These are phyloP conservation scores for Ophiostoma sp. DNA, from an alignment of 2,329 filamentous ascomycete species.

Conservation along the genomic window DNA sequence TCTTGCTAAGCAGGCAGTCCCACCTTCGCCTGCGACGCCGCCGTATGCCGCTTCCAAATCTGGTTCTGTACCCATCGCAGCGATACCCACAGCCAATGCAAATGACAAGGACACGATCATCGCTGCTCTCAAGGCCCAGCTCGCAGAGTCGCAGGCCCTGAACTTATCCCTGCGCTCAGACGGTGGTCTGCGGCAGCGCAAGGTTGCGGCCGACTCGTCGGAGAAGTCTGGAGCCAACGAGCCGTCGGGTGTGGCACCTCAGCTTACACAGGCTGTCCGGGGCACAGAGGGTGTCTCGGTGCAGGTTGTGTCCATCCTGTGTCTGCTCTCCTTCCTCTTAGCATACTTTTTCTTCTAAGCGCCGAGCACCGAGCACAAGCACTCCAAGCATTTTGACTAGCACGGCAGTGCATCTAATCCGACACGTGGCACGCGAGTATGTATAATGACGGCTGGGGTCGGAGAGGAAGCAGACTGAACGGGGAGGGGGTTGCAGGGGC, in stretches of 20 bases:
- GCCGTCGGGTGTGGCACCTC: slow-evolving; percentile 36
- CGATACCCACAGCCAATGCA: neutral
- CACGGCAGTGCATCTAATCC: too few relatives aligned
- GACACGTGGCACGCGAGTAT: too few relatives aligned
- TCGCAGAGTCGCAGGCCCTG: slow-evolving; percentile 63
- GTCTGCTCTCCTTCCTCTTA: slow-evolving; percentile 83
- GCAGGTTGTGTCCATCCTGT: slow-evolving; percentile 75
- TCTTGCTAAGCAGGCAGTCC: slow-evolving; percentile 13
- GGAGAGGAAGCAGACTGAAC: too few relatives aligned
- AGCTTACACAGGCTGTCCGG: slow-evolving; percentile 50
- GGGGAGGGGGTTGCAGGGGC: neutral
- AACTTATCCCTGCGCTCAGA: slow-evolving; percentile 66
- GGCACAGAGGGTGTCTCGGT: slow-evolving; percentile 76
- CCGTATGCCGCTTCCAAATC: neutral
- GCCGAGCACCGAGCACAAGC: neutral
- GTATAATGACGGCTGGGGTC: neutral
- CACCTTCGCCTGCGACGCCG: neutral
- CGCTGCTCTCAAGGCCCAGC: slow-evolving; percentile 31
- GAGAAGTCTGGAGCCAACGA: slow-evolving; percentile 34
- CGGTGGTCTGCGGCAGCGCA: slow-evolving; percentile 72
- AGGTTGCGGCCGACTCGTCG: slow-evolving; percentile 37
- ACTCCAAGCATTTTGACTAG: neutral
- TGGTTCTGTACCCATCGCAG: neutral
- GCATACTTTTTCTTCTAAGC: slow-evolving; percentile 92
- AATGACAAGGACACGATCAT: slow-evolving; percentile 27